Evolutionary conservation across 78 protist species (phyloP).

Genomic region (Dictyostelium purpureum): DNA sequence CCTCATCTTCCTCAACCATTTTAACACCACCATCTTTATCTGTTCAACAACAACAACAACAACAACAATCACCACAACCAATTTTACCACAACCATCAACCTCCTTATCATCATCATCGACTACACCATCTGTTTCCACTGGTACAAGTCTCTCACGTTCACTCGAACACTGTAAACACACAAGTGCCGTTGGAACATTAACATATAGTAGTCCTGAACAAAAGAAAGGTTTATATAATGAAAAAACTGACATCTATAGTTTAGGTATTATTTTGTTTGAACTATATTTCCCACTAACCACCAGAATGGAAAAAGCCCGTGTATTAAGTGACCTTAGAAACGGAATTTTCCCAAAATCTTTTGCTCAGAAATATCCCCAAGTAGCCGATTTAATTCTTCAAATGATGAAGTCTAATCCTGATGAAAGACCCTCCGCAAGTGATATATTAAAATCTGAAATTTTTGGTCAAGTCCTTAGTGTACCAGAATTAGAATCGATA

Average conservation of each 20-base stretch:
- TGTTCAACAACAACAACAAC: neutral
- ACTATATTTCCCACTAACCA: conserved; percentile 50
- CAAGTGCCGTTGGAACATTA: conserved; percentile 79
- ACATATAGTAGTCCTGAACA: conserved; percentile 81
- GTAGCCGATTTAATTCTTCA: conserved; percentile 5
- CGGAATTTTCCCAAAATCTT: conserved; percentile 39
- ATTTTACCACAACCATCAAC: neutral
- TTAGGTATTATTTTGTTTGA: conserved; percentile 76
- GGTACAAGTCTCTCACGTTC: conserved; percentile 50
- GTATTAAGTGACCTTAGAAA: conserved; percentile 51
- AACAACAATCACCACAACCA: neutral
- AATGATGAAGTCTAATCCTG: conserved; percentile 42
- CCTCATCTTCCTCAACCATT: neutral
- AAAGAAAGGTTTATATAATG: conserved; percentile 63
- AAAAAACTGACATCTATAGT: conserved; percentile 76
- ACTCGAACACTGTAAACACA: conserved; percentile 63
- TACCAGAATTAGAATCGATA: conserved; percentile 33
- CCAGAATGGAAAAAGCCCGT: conserved; percentile 72
- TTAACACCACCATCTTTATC: conserved; percentile 1
- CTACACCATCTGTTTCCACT: conserved; percentile 1
- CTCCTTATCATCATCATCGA: conserved; percentile 5
- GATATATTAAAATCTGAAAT: conserved; percentile 61
- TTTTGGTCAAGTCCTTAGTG: conserved; percentile 24
- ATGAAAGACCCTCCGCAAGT: conserved; percentile 66
- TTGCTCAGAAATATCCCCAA: conserved; percentile 30